phyloP scores from a whole-genome alignment of 2,329 filamentous ascomycete genomes.

The Moelleriella libera region DNA sequence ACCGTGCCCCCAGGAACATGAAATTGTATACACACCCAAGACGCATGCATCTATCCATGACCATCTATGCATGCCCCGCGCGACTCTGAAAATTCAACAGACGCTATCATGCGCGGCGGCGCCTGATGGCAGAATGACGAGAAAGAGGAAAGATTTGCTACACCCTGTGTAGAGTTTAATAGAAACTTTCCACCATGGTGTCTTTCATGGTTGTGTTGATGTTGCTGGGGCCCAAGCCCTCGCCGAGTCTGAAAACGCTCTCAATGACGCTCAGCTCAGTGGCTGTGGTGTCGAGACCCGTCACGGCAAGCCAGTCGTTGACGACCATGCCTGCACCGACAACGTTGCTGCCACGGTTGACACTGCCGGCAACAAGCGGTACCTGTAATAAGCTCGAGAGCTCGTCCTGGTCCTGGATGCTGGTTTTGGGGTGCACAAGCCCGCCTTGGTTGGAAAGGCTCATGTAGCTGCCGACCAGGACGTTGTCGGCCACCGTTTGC shows the following conservation, averaged over 20 bases:
- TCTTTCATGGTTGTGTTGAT: conserved; percentile 86
- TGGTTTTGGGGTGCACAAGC: conserved; percentile 93
- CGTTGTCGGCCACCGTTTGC: conserved; percentile 94
- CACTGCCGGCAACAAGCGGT: conserved; percentile 81
- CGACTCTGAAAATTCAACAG: too few relatives aligned
- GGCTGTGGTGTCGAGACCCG: conserved; percentile 87
- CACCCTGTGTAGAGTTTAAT: conserved; percentile 52
- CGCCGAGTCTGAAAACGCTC: conserved; percentile 86
- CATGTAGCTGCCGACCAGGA: conserved; percentile 95
- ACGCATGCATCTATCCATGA: too few relatives aligned
- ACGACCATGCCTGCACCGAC: conserved; percentile 58
- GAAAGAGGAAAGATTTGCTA: too few relatives aligned
- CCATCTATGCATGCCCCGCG: too few relatives aligned
- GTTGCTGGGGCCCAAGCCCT: conserved; percentile 64
- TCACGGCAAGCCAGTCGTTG: conserved; percentile 90
- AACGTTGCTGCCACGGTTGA: conserved; percentile 86
- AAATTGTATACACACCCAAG: too few relatives aligned
- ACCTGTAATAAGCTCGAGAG: conserved; percentile 87
- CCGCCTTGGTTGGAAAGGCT: conserved; percentile 89
- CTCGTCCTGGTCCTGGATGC: conserved; percentile 96
- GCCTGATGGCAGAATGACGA: too few relatives aligned
- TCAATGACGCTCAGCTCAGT: conserved; percentile 95
- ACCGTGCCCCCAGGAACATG: too few relatives aligned
- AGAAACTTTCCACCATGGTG: conserved; percentile 98
- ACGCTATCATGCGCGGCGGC: too few relatives aligned